A percentile compares a stretch with the other conserved stretches of the same genome.
phyloP scores from a whole-genome alignment of 352 stramenopile genomes.

The Globisporangium uncinulatum region DNA sequence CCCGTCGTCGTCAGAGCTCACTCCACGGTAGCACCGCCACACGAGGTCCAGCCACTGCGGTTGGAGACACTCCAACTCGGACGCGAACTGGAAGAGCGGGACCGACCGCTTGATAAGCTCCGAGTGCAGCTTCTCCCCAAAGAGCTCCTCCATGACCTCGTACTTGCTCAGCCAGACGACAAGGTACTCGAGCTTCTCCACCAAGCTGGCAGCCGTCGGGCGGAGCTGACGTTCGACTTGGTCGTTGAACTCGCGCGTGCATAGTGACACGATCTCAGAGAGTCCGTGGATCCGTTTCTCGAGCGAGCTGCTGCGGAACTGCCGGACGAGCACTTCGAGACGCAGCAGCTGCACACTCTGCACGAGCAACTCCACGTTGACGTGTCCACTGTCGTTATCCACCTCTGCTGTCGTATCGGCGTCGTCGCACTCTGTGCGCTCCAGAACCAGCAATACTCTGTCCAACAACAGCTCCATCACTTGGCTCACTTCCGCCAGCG shows the following conservation, averaged over 20 bases:
- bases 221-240: constrained; percentile 26
- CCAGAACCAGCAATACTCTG: constrained; percentile 21
- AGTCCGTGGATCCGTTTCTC: constrained; percentile 74
- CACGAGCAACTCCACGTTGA: constrained; percentile 1
- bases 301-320: constrained; percentile 46
- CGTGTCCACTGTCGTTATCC: background rate
- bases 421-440: constrained; percentile 1
- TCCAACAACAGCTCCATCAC: constrained; percentile 49
- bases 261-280: constrained; percentile 47
- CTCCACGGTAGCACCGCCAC: constrained; percentile 47
- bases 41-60: constrained; percentile 42
- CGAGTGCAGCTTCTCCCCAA: constrained; percentile 60
- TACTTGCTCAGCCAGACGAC: constrained; percentile 48
- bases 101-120: constrained; percentile 61
- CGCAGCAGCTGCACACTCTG: constrained; percentile 36
- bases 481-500: constrained; percentile 49
- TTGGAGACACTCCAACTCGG: constrained; percentile 25
- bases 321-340: constrained; percentile 46
- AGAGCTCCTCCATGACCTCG: constrained; percentile 39
- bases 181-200: constrained; percentile 21
- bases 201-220: constrained; percentile 19
- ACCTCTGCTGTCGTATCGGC: constrained; percentile 4
- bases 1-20: background rate
- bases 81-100: constrained; percentile 57
- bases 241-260: constrained; percentile 38